phyloP scores from a whole-genome alignment of 768 basidiomycete species.

The Mycena capillaripes region DNA sequence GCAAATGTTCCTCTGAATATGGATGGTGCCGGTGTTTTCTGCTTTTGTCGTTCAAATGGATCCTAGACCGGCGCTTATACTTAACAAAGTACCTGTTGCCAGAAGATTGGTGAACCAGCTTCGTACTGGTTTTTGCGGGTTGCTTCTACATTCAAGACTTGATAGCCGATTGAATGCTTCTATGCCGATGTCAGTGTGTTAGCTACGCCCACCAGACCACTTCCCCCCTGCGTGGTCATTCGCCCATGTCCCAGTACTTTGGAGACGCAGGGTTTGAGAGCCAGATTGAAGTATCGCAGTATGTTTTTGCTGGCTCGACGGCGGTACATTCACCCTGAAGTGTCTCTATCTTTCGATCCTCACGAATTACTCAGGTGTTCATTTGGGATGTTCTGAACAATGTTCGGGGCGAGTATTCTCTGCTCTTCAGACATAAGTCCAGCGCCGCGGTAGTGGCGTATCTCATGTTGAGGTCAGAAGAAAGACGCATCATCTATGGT shows the following conservation, averaged over 20 bases:
- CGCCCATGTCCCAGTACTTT: neutral
- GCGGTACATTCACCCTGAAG: neutral
- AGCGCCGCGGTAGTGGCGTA: constrained; percentile 40
- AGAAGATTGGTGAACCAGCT: too few relatives aligned
- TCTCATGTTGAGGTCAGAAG: constrained; percentile 29
- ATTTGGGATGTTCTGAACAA: constrained; percentile 49
- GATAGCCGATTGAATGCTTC: too few relatives aligned
- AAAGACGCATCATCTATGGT: neutral
- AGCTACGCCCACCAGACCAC: too few relatives aligned
- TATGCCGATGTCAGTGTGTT: too few relatives aligned
- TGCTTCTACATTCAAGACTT: too few relatives aligned
- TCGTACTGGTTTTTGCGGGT: too few relatives aligned
- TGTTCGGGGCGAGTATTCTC: constrained; percentile 38
- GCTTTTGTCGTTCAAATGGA: too few relatives aligned
- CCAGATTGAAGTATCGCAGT: neutral
- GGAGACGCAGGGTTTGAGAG: neutral
- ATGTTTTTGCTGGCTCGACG: constrained; percentile 10
- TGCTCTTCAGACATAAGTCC: constrained; percentile 39
- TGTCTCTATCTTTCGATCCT: neutral
- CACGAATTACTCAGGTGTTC: constrained; percentile 35
- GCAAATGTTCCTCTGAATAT: too few relatives aligned
- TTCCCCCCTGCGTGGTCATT: too few relatives aligned
- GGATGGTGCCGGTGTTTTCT: too few relatives aligned
- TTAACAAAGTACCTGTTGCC: too few relatives aligned
- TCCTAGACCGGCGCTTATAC: too few relatives aligned